Conservation (phyloP, 1,284 basidiomycete genomes). For the Sanghuangporus weigelae region DNA sequence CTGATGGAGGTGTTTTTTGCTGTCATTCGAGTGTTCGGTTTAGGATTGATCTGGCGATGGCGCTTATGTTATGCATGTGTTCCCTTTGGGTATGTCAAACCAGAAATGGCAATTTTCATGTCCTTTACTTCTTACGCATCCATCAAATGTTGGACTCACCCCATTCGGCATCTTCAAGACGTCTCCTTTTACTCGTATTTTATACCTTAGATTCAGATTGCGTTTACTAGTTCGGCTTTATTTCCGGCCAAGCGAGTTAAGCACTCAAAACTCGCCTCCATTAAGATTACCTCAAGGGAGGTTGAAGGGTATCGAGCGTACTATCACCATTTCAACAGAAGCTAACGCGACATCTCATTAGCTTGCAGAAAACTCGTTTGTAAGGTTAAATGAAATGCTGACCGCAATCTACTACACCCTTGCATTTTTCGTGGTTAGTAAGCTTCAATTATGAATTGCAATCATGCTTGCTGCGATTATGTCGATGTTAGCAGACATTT, state of each 20-base stretch:
- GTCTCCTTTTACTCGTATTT: not conserved
- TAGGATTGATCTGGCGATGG: not conserved
- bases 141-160: not conserved
- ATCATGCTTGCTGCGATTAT: too few relatives aligned
- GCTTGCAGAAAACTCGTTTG: too few relatives aligned
- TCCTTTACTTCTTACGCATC: not conserved
- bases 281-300: not conserved
- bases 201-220: not conserved
- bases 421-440: too few relatives aligned
- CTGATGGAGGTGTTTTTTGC: not conserved
- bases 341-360: too few relatives aligned
- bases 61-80: not conserved
- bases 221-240: not conserved
- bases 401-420: too few relatives aligned
- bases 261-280: not conserved
- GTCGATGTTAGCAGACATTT: too few relatives aligned
- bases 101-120: not conserved
- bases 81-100: not conserved
- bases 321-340: too few relatives aligned
- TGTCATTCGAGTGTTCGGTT: not conserved
- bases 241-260: not conserved
- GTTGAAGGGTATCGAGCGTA: not conserved
- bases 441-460: too few relatives aligned
- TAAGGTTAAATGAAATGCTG: too few relatives aligned
- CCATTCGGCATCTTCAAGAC: not conserved